phyloP scores from a whole-genome alignment of 2,329 filamentous ascomycete genomes.

The Kalmusia sp. region DNA sequence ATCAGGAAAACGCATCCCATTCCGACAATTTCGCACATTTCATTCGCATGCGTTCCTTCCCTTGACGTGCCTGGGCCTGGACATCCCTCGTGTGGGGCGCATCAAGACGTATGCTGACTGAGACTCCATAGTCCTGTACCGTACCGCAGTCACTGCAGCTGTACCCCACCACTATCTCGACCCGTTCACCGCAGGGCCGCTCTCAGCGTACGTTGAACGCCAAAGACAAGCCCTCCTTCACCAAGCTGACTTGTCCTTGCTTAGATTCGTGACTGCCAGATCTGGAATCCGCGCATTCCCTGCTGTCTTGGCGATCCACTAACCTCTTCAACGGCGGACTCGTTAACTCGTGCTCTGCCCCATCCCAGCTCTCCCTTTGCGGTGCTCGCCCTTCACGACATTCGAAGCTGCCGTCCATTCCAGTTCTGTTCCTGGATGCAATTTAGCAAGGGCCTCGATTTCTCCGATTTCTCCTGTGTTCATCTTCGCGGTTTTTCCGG shows the following conservation, averaged over 20 bases:
- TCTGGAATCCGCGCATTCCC: constrained; percentile 52
- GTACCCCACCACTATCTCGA: constrained; percentile 22
- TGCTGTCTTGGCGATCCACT: constrained; percentile 49
- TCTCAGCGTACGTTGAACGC: constrained; percentile 27
- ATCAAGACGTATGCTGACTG: constrained; percentile 20
- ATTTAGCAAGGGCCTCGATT: constrained; percentile 49
- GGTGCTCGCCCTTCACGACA: constrained; percentile 41
- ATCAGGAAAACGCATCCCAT: constrained; percentile 19
- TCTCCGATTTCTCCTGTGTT: constrained; percentile 40
- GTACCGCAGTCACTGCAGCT: constrained; percentile 24
- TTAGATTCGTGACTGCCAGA: constrained; percentile 46
- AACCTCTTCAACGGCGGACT: constrained; percentile 52
- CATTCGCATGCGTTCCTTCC: not conserved
- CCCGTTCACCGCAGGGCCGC: constrained; percentile 28
- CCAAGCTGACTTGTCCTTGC: constrained; percentile 33
- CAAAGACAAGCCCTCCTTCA: not conserved
- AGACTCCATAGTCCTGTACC: constrained; percentile 14
- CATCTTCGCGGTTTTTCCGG: constrained; percentile 40
- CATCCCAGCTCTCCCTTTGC: constrained; percentile 41
- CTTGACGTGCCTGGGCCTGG: not conserved
- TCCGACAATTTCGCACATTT: constrained; percentile 9
- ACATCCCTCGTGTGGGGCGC: not conserved
- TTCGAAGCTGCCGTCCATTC: constrained; percentile 44
- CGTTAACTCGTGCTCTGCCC: constrained; percentile 63
- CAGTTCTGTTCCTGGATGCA: constrained; percentile 52